Evolutionary conservation across 2,329 filamentous ascomycete genomes (phyloP).

Genomic region (Xenoacremonium recifei): DNA sequence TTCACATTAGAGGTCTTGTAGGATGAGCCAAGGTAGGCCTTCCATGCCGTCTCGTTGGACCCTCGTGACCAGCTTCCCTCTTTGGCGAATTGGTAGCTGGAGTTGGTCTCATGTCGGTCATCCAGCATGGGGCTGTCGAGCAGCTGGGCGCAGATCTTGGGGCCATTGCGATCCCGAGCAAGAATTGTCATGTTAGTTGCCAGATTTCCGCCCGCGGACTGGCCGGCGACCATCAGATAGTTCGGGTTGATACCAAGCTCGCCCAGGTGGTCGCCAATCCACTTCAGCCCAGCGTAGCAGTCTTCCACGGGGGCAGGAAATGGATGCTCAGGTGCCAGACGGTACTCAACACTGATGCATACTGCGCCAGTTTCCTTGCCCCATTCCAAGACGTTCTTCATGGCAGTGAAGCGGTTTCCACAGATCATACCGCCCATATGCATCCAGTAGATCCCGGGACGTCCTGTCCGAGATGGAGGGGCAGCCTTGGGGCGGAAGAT

Average conservation of each 20-base stretch:
- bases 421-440: slow-evolving; percentile 23
- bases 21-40: slow-evolving; percentile 35
- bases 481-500: slow-evolving; percentile 15
- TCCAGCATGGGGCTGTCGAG: slow-evolving; percentile 49
- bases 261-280: slow-evolving; percentile 34
- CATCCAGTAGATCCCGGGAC: slow-evolving; percentile 18
- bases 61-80: slow-evolving; percentile 34
- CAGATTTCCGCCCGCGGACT: slow-evolving; percentile 42
- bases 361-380: slow-evolving; percentile 15
- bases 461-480: slow-evolving; percentile 1
- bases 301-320: slow-evolving; percentile 23
- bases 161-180: slow-evolving; percentile 32
- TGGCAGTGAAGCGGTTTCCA: slow-evolving; percentile 20
- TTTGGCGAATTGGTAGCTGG: slow-evolving; percentile 30
- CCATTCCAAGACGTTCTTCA: slow-evolving; percentile 17
- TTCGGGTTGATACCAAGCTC: slow-evolving; percentile 40
- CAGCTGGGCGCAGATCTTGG: slow-evolving; percentile 37
- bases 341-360: slow-evolving; percentile 25
- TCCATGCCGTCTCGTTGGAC: slow-evolving; percentile 42
- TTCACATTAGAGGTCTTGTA: slow-evolving; percentile 32
- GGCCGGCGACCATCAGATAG: slow-evolving; percentile 40
- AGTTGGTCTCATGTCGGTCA: slow-evolving; percentile 34
- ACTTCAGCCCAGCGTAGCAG: slow-evolving; percentile 30
- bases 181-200: slow-evolving; percentile 37
- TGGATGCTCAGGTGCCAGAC: slow-evolving; percentile 23